Base-by-base conservation (phyloP, 371 early-diverging fungal species). In the Mucor lusitanicus region DNA sequence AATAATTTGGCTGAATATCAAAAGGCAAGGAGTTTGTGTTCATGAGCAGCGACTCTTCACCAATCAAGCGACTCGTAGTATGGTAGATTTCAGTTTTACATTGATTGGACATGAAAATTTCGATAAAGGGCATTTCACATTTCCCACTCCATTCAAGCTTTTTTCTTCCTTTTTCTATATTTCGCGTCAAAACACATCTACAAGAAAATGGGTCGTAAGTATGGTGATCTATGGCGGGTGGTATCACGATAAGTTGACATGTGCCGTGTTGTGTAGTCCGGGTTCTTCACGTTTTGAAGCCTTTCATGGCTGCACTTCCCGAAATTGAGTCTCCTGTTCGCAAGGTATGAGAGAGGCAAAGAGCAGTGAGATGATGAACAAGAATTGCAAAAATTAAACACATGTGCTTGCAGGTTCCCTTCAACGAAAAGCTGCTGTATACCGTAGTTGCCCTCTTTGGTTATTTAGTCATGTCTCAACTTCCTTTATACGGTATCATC, bases 401-500 rank as follows among this genome's bases (percentile, higher is more conserved):
- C 12, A 11, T 11, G 2, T 23, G 8, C 6, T 37, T 37, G 53
- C 70, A 95, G 95, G 89, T 98, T 44, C 94, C 95, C 66, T 99
- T 99, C 87, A 90, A 94, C 69, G 98, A 99, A 84, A 99, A 96
- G 85, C 89, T 99, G 64, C 87, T 99, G 73, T 99, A 99, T 98
- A 99, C 99, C 32, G 94, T 94, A 17, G 93, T 99, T 72, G 97
- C 99, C 6, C 90, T 99, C 60, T 92, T 99, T 76, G 95, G 98
- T 68, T 99, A 97, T 86, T 83, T 99, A 76, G 97, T 99, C 66
- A 96, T 97, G 85, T 99, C 99, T 27, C 99, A 99, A 85, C 95
- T 99, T 60, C 99, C 99, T 33, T 87, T 99, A 62, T 99, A 98
- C 85, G 99, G 99, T 67, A 99, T 99, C 81, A 95, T 98, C 92